Evolutionary conservation across 306 rosid species (phyloP).

Genomic region (Bauhinia variegata): DNA sequence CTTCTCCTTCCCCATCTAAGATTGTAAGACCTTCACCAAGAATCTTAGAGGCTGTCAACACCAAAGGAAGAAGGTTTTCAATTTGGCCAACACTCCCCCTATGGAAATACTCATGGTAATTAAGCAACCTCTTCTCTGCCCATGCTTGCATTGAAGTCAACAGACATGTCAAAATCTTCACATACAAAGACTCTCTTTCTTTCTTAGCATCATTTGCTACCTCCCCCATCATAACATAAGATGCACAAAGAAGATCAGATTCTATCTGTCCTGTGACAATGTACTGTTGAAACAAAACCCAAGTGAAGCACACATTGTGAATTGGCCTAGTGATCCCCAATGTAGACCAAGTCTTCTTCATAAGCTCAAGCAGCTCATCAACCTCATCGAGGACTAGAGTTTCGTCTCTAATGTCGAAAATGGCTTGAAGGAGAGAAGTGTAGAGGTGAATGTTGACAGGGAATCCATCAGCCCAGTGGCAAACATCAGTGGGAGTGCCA

Average conservation of each 20-base stretch:
- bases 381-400: conserved; percentile 89
- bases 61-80: conserved; percentile 78
- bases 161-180: conserved; percentile 65
- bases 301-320: conserved; percentile 82
- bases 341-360: conserved; percentile 87
- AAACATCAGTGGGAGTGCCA: conserved; percentile 80
- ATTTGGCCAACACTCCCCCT: conserved; percentile 70
- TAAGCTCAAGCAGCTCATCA: conserved; percentile 85
- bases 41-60: conserved; percentile 66
- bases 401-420: conserved; percentile 82
- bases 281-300: conserved; percentile 85
- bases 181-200: conserved; percentile 60
- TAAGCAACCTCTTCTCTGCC: conserved; percentile 74
- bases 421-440: conserved; percentile 66
- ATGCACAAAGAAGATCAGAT: conserved; percentile 74
- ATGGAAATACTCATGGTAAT: conserved; percentile 75
- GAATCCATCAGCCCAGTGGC: conserved; percentile 96
- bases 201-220: conserved; percentile 77
- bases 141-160: conserved; percentile 68
- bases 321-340: conserved; percentile 68
- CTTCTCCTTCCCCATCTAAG: conserved; percentile 53
- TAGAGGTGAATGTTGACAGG: conserved; percentile 81
- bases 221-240: conserved; percentile 73
- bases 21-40: conserved; percentile 72
- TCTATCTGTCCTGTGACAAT: conserved; percentile 73